These are phyloP conservation scores for Lactarius evosmus DNA, from an alignment of 768 basidiomycete species.

Conservation along the genomic window DNA sequence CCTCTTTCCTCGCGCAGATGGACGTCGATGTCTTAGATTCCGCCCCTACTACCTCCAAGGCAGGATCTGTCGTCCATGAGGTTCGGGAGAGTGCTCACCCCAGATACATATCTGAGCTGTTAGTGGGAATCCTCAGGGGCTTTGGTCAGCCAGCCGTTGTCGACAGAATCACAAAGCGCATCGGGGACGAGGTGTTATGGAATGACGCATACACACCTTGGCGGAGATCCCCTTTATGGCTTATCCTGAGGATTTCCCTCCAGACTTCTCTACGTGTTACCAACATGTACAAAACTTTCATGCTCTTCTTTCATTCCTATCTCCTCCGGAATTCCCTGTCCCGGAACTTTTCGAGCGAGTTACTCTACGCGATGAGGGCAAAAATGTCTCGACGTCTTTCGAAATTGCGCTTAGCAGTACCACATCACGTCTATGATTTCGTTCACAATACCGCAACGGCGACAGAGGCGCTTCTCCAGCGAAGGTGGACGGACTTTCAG, in stretches of 20 bases:
- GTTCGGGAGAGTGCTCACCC: conserved; percentile 42
- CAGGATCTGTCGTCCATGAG: conserved; percentile 33
- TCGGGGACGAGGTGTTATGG: conserved; percentile 49
- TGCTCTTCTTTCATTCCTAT: conserved; percentile 38
- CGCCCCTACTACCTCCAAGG: conserved; percentile 38
- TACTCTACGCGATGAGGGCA: conserved; percentile 33
- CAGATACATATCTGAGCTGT: conserved; percentile 48
- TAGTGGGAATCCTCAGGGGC: conserved; percentile 46
- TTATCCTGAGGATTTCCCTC: conserved; percentile 44
- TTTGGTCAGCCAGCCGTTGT: conserved; percentile 35
- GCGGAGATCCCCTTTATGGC: conserved; percentile 52
- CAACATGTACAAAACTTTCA: conserved; percentile 46
- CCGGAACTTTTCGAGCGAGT: conserved; percentile 32
- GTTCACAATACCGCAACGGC: background rate
- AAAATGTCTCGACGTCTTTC: conserved; percentile 31
- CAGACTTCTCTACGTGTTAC: conserved; percentile 32
- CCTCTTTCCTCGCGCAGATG: conserved; percentile 41
- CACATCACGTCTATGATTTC: background rate
- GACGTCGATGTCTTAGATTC: conserved; percentile 36
- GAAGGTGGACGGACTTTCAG: conserved; percentile 15
- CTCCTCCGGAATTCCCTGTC: conserved; percentile 26
- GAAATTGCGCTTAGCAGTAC: conserved; percentile 22
- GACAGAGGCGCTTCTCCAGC: conserved; percentile 2
- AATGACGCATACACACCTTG: conserved; percentile 40
- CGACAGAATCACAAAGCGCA: conserved; percentile 40